Evolutionary conservation across 306 rosid species (phyloP).

Genomic region (Cicer bijugum): DNA sequence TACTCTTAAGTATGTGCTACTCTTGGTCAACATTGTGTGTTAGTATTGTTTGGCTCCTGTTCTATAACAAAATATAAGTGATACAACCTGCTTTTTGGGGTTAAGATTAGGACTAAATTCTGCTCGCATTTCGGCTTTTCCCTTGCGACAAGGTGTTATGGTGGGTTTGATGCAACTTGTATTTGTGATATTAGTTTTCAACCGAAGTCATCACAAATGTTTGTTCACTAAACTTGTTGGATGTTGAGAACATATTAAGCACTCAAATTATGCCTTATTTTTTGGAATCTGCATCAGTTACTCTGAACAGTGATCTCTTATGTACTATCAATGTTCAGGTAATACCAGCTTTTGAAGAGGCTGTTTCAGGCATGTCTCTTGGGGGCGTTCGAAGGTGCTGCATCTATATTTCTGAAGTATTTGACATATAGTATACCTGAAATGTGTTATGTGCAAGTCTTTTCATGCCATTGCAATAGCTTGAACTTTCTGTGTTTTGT

Average conservation of each 20-base stretch:
- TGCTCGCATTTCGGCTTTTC: neutral
- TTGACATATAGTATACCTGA: constrained; percentile 13
- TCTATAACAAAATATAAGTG: constrained; percentile 14
- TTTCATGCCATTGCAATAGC: constrained; percentile 4
- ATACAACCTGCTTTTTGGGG: neutral
- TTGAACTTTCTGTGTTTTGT: neutral
- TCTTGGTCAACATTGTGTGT: neutral
- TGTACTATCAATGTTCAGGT: constrained; percentile 62
- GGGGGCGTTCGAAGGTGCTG: constrained; percentile 93
- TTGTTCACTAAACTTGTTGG: constrained; percentile 21
- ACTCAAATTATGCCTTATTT: constrained; percentile 9
- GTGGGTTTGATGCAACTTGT: constrained; percentile 7
- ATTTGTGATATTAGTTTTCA: constrained; percentile 23
- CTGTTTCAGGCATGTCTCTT: constrained; percentile 82
- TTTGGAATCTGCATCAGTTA: constrained; percentile 6
- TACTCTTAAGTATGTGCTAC: neutral
- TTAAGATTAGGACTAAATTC: constrained; percentile 3
- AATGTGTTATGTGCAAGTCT: constrained; percentile 27
- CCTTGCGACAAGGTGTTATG: constrained; percentile 1
- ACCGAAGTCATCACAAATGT: constrained; percentile 24
- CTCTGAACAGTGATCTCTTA: constrained; percentile 25
- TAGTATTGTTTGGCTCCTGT: constrained; percentile 6
- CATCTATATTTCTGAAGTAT: constrained; percentile 41
- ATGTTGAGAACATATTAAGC: constrained; percentile 9
- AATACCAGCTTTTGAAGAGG: constrained; percentile 96